Evolutionary conservation across 2,329 filamentous ascomycete species (phyloP), one percentile per base, ranked within the genome.

Genomic region (Drechslerella coelobrocha): DNA sequence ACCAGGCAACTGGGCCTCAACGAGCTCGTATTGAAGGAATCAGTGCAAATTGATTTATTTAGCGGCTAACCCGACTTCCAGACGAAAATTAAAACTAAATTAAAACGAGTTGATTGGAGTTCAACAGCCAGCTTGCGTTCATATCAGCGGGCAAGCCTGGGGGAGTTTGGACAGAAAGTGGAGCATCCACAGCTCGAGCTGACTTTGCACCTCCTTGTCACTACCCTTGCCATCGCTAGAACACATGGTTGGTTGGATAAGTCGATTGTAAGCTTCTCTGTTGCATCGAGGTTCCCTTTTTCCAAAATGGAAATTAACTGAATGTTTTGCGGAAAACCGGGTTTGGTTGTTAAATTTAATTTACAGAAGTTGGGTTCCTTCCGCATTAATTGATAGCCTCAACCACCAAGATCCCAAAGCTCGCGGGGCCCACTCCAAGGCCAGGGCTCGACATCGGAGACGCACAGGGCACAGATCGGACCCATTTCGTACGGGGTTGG

Each of bases 31-130:
- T 48, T 43, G 21, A 19, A 48, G 56, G 31, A 10, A 34, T 10
- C 2, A 31, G 27, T 47, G 34, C n/a, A 19, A 48, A 23, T 26
- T n/a, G 29, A 31, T 27, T 34, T 29, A 56, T 34, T 48, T 69
- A 52, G 63, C 63, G 63, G 56, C 63, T 68, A 61, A 51, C 41
- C 41, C 26, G 60, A 56, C 52, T 21, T 45, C 41, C 4, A 21
- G 47, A 34, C n/a, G n/a, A 39, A 47, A 31, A 45, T 4, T 17
- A 17, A 26, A 45, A 27, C 2, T 43, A 21, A n/a, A 6, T 10
- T 5, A 39, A n/a, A 14, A 39, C 34, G 34, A 10, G 17, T n/a
- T 39, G 34, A 39, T 39, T 39, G 34, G 34, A 39, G 4, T 39
- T 39, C 17, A 39, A 6, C 12, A n/a, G 34, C 12, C 5, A 39